A percentile compares a stretch with the other conserved stretches of the same genome.
Conservation (phyloP, 148 eudicot genomes). For the Nepenthes gracilis region DNA sequence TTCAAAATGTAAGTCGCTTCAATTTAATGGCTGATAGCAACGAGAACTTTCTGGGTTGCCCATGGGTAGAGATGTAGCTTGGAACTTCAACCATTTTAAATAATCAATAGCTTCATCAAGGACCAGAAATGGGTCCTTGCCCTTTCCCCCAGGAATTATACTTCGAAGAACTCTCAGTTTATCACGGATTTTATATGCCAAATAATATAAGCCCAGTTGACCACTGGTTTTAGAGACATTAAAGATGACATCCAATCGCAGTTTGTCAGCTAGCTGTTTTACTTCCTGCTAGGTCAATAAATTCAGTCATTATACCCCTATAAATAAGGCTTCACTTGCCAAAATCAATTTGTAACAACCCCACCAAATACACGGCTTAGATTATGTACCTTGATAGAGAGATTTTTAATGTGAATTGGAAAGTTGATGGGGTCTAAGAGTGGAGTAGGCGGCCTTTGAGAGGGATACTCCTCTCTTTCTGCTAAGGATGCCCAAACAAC, state of each 20-base stretch:
- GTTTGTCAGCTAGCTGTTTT: constrained; percentile 80
- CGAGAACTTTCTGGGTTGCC: constrained; percentile 7
- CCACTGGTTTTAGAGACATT: constrained; percentile 95
- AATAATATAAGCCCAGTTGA: constrained; percentile 74
- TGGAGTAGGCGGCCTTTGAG: constrained; percentile 89
- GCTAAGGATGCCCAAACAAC: constrained; percentile 61
- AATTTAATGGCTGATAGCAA: not conserved
- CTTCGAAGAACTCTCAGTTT: constrained; percentile 35
- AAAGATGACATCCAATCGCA: constrained; percentile 83
- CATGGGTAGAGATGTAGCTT: constrained; percentile 31
- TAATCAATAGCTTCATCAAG: constrained; percentile 57
- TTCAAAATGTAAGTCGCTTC: not conserved
- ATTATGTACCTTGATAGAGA: constrained; percentile 57
- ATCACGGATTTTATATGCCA: constrained; percentile 5
- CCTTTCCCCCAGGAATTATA: constrained; percentile 39
- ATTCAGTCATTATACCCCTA: not conserved
- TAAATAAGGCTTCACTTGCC: not conserved
- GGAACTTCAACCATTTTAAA: constrained; percentile 43
- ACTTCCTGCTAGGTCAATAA: constrained; percentile 43
- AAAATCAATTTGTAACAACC: not conserved
- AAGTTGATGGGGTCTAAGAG: constrained; percentile 89
- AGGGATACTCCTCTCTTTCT: constrained; percentile 70
- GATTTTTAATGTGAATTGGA: constrained; percentile 95
- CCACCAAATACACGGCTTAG: not conserved
- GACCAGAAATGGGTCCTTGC: constrained; percentile 45